Base-by-base conservation (phyloP, 495 filamentous ascomycete genomes). In the Tetracladium marchalianum region DNA sequence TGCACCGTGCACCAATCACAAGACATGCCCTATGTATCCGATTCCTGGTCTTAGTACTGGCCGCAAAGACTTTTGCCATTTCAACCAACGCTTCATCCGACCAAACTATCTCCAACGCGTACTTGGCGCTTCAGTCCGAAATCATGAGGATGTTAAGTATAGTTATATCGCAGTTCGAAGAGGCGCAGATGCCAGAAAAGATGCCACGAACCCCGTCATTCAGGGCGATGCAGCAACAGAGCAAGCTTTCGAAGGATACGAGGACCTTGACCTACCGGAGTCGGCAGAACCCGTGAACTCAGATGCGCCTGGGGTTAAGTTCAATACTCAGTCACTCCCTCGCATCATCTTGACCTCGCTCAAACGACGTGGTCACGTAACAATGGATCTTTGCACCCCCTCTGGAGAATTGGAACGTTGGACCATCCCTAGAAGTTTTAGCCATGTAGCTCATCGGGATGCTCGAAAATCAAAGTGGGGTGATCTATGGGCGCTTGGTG, bases 1-100 rank as follows among this genome's bases (percentile, higher is more conserved):
- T 49, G 92, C 93, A 0, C 92, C 92, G 0, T 98, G 92, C 62
- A 98, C 92, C 1, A 95, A 89, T 65, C 93, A 97, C 61, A 66
- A 62, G 1, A 76, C 75, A 44, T 98, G 92, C 55, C 92, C 92
- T 0, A 89, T 98, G 81, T 96, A 93, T 56, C 68, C 75, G 31
- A 66, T 67, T 0, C 72, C 80, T 0, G 88, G 89, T 0, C 67
- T 80, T 18, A 73, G 71, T 39, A 66, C 67, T 34, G 84, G 85
- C 16, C 77, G 92, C 52, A 85, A 82, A 54, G 92, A 98, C 56
- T 93, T 80, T 56, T 98, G 92, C 61, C 85, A 85, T 61, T 98
- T 98, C 63, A 68, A 66, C 43, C 92, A 98, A 63, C 77, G 93
- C 36, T 98, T 81, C 62, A 81, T 90, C 41, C 77, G 92, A 0